Percentiles rank a stretch among this genome's conserved stretches.
Evolutionary conservation across 306 rosid species (phyloP).

Genomic region (Sindora glabra): DNA sequence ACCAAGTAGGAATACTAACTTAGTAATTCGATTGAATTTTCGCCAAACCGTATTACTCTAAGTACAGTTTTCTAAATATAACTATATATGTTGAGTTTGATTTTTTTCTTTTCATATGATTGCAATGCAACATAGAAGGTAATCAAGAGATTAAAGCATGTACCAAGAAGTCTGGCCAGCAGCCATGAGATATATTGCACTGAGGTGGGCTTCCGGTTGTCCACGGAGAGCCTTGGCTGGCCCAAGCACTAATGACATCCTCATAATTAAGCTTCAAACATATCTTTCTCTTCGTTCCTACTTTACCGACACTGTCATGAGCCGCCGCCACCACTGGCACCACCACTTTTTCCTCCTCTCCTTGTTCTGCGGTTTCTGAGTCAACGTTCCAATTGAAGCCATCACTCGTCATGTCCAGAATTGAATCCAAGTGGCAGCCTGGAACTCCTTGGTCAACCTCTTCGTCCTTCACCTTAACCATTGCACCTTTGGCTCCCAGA

Average conservation of each 20-base stretch:
- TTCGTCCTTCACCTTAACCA: constrained; percentile 48
- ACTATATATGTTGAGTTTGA: too few species aligned
- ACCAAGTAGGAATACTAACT: too few species aligned
- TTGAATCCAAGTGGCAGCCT: constrained; percentile 27
- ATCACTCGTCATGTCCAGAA: constrained; percentile 29
- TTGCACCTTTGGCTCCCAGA: neutral
- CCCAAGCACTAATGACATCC: constrained; percentile 73
- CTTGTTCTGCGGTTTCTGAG: constrained; percentile 6
- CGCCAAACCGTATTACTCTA: too few species aligned
- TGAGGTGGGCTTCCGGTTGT: constrained; percentile 54
- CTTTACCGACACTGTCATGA: neutral
- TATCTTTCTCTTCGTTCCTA: constrained; percentile 29
- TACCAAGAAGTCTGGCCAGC: constrained; percentile 55
- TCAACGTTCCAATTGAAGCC: constrained; percentile 35
- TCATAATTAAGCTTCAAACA: constrained; percentile 66
- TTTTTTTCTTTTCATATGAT: neutral
- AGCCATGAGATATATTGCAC: constrained; percentile 35
- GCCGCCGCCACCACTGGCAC: neutral
- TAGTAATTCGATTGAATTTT: too few species aligned
- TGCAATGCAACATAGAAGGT: neutral
- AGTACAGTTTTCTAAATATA: too few species aligned
- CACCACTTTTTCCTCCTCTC: constrained; percentile 17
- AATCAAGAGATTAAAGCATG: neutral
- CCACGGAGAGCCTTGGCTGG: constrained; percentile 64
- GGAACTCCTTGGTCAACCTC: constrained; percentile 30